Evolutionary conservation across 2,329 filamentous ascomycete genomes (phyloP), one percentile per base, ranked within the genome.

Genomic region (Monilinia fructigena): DNA sequence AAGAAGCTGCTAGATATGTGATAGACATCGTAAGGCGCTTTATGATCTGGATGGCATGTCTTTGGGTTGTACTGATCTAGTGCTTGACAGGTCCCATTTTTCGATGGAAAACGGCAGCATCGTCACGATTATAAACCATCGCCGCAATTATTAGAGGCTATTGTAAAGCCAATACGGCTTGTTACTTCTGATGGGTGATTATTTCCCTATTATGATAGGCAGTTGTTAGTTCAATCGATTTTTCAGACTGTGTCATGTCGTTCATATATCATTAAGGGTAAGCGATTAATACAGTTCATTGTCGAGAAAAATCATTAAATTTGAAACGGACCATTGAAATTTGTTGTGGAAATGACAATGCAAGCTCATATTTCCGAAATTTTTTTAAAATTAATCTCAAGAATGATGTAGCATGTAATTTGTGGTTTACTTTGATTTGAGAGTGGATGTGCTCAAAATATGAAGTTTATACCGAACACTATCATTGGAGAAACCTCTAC

Each of bases 171-270:
- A 35, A 8, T 35, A 47, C 20, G 40, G 14, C 14, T 23, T 8
- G 2, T 47, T 35, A 6, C 23, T 16, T 0, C 10, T 16, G 45
- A 31, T 35, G 7, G 12, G 20, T 35, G 2, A 1, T 7, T 35
- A 4, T 47, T 11, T 8, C 4, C 12, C 6, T 7, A 8, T 50
- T 4, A 4, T 18, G 23, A 16, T 12, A 6, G 3, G 45, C 1
- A 60, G 12, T 3, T 48, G 6, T 20, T 1, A 14, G 10, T 16
- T 26, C 6, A 11, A 35, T 5, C 2, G 2, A 3, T 18, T 38
- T 11, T 18, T 2, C 2, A 12, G 23, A 26, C 1, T 48, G 2
- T 14, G 5, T 1, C 7, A 1, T 7, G 2, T 2, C 1, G 2
- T 11, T 28, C 12, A 18, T 38, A 20, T 0, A n/a, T 38, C 14